Conservation (phyloP, 495 filamentous ascomycete species). For the Neurospora tetrasperma region DNA sequence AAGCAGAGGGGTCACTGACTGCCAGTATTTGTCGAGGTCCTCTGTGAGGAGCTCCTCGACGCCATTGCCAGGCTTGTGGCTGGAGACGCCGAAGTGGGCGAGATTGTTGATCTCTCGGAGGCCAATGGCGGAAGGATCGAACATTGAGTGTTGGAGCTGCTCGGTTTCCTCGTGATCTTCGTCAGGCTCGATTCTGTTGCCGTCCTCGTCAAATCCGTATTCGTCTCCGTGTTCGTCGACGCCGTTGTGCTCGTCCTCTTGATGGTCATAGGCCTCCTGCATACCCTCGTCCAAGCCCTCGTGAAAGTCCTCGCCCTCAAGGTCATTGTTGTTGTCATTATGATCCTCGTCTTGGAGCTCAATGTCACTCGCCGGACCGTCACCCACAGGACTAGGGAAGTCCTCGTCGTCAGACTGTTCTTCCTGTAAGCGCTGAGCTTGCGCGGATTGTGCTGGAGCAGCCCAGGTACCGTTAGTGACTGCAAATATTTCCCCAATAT, state of each 20-base stretch:
- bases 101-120: constrained; percentile 91
- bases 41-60: constrained; percentile 75
- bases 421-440: neutral
- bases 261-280: constrained; percentile 2
- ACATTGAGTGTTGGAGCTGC: constrained; percentile 14
- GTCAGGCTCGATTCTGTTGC: constrained; percentile 6
- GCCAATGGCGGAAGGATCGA: constrained; percentile 38
- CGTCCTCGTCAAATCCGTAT: constrained; percentile 2
- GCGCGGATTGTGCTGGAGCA: constrained; percentile 5
- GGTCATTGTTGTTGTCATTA: neutral
- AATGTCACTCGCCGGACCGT: neutral
- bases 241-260: constrained; percentile 13
- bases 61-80: constrained; percentile 83
- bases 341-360: neutral
- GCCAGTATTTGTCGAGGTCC: constrained; percentile 78
- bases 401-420: constrained; percentile 15
- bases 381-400: neutral
- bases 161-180: constrained; percentile 21
- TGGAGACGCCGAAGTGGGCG: constrained; percentile 85
- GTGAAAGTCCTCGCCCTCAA: neutral
- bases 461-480: constrained; percentile 12
- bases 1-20: constrained; percentile 37
- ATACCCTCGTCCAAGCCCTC: constrained; percentile 6
- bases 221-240: constrained; percentile 19
- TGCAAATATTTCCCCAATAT: constrained; percentile 11